Conservation (phyloP, 2,329 filamentous ascomycete species). For the Fusarium ramigenum region DNA sequence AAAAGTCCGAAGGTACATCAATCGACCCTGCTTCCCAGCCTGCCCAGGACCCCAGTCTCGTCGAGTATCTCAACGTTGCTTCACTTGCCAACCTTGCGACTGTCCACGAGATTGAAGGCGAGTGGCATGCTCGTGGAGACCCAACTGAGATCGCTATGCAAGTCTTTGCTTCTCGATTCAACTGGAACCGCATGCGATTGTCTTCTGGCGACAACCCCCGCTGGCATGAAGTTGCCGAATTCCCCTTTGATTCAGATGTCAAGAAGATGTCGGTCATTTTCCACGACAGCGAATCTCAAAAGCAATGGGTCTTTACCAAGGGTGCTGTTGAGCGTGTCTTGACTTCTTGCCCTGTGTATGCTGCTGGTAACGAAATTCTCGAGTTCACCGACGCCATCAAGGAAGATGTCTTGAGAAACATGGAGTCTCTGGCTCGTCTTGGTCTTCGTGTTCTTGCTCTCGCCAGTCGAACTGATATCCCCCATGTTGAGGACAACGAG, state of each 20-base stretch:
- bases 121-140: conserved; percentile 73
- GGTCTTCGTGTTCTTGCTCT: conserved; percentile 76
- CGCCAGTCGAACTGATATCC: conserved; percentile 61
- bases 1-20: conserved; percentile 41
- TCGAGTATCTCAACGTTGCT: conserved; percentile 69
- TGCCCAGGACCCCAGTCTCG: conserved; percentile 57
- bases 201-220: conserved; percentile 58
- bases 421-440: conserved; percentile 72
- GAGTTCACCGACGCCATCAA: conserved; percentile 63
- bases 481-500: conserved; percentile 47
- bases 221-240: conserved; percentile 72
- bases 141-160: conserved; percentile 77
- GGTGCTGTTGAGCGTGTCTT: conserved; percentile 77
- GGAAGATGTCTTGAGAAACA: conserved; percentile 69
- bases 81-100: conserved; percentile 73
- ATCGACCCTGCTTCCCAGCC: conserved; percentile 47
- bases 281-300: conserved; percentile 50
- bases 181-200: conserved; percentile 66
- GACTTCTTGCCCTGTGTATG: conserved; percentile 66
- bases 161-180: conserved; percentile 76
- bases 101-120: conserved; percentile 62
- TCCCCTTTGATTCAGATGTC: conserved; percentile 77
- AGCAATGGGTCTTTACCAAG: conserved; percentile 67
- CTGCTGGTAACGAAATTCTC: conserved; percentile 53
- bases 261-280: conserved; percentile 83